A percentile compares a stretch with the other conserved stretches of the same genome.
Evolutionary conservation across 768 basidiomycete species (phyloP).

Genomic region (Termitomyces heimii): DNA sequence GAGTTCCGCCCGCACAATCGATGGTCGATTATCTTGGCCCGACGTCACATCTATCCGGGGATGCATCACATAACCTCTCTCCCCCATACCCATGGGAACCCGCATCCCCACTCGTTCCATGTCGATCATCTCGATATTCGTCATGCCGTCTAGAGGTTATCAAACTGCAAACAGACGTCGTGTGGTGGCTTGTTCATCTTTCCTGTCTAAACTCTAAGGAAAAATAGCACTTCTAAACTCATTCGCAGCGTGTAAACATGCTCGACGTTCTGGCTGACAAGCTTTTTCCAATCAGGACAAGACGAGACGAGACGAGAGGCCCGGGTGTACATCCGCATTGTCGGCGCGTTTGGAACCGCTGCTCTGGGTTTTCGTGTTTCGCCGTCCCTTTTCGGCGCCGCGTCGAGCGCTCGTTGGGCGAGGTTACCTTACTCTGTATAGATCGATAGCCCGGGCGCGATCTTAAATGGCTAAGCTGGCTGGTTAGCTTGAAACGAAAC

Average conservation of each 20-base stretch:
- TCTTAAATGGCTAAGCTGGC: background rate
- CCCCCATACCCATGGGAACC: background rate
- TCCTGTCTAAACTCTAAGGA: background rate
- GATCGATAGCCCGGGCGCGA: background rate
- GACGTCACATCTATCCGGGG: background rate
- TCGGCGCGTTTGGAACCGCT: too few relatives aligned
- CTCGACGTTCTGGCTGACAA: background rate
- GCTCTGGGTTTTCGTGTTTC: too few relatives aligned
- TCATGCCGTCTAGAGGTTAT: too few relatives aligned
- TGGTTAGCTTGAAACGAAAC: too few relatives aligned
- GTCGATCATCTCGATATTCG: too few relatives aligned
- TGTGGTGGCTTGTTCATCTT: too few relatives aligned
- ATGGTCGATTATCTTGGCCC: too few relatives aligned
- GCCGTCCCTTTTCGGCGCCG: too few relatives aligned
- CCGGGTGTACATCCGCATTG: background rate
- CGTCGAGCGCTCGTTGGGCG: too few relatives aligned
- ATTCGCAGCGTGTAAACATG: background rate
- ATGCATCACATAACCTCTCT: background rate
- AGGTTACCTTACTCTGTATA: too few relatives aligned
- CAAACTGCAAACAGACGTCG: too few relatives aligned
- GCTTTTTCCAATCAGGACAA: background rate
- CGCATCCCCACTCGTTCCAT: background rate
- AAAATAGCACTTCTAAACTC: background rate
- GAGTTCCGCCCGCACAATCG: too few relatives aligned
- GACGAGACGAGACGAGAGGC: background rate